Evolutionary conservation across 352 stramenopile species (phyloP).

Genomic region (Phytophthora chlamydospora): DNA sequence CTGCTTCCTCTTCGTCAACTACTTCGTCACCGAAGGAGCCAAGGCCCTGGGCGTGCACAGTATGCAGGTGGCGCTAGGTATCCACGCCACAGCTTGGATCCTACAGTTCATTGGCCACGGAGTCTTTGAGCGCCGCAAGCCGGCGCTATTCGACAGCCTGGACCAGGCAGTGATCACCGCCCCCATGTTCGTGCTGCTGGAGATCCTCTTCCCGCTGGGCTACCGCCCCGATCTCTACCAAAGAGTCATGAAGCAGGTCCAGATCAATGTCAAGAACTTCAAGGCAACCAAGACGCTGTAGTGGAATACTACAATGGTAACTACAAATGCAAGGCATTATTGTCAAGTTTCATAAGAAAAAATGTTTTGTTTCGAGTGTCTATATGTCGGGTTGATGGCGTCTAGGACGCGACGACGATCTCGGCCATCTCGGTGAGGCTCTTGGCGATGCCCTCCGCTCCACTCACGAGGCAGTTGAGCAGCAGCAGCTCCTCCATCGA

Average conservation of each 20-base stretch:
- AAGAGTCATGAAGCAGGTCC: conserved; percentile 61
- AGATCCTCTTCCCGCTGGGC: conserved; percentile 79
- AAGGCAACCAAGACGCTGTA: conserved; percentile 48
- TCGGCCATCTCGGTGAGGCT: conserved; percentile 22
- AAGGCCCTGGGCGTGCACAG: conserved; percentile 42
- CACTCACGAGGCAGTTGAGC: conserved; percentile 26
- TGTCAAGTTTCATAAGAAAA: too few species aligned
- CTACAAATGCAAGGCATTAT: too few species aligned
- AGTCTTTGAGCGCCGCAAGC: conserved; percentile 86
- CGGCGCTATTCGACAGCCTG: conserved; percentile 86
- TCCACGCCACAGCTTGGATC: conserved; percentile 75
- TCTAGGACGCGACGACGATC: conserved; percentile 19
- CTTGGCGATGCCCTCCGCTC: conserved; percentile 50
- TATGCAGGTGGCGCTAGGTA: conserved; percentile 62
- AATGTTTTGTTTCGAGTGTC: too few species aligned
- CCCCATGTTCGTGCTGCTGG: conserved; percentile 90
- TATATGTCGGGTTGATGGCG: too few species aligned
- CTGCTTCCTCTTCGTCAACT: conserved; percentile 70
- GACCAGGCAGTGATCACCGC: conserved; percentile 86
- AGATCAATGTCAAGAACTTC: conserved; percentile 71
- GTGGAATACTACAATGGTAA: too few species aligned
- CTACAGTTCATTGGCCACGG: conserved; percentile 87
- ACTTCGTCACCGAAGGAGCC: conserved; percentile 48
- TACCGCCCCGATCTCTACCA: conserved; percentile 80
- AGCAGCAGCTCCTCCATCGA: conserved; percentile 63